phyloP scores from a whole-genome alignment of 805 yeast genomes.

The Candida golubevii region DNA sequence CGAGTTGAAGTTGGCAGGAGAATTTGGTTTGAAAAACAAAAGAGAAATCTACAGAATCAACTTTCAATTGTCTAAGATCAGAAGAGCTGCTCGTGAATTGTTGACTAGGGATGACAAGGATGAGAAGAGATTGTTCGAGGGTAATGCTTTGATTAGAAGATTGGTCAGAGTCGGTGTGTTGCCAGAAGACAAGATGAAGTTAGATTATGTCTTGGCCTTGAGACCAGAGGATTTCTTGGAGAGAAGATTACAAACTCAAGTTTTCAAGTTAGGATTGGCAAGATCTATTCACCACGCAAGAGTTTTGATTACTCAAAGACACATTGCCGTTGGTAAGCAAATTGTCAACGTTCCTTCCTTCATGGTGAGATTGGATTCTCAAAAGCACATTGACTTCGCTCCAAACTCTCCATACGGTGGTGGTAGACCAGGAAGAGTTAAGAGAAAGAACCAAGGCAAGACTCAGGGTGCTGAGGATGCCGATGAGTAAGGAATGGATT shows the following conservation, averaged over 20 bases:
- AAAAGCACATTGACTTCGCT: slow-evolving; percentile 99
- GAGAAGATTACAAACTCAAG: slow-evolving; percentile 99
- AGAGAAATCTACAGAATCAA: slow-evolving; percentile 99
- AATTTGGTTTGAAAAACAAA: slow-evolving; percentile 99
- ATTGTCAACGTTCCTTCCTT: slow-evolving; percentile 97
- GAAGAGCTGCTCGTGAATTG: slow-evolving; percentile 99
- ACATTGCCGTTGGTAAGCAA: slow-evolving; percentile 99
- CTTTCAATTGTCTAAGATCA: slow-evolving; percentile 97
- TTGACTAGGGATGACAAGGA: slow-evolving; percentile 99
- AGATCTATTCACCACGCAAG: slow-evolving; percentile 99
- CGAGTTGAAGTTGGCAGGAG: slow-evolving; percentile 99
- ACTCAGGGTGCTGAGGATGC: slow-evolving; percentile 60
- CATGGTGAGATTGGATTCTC: slow-evolving; percentile 99
- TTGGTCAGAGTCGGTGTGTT: slow-evolving; percentile 97
- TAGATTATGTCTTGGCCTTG: slow-evolving; percentile 99
- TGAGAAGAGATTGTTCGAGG: slow-evolving; percentile 99
- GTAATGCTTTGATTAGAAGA: slow-evolving; percentile 99
- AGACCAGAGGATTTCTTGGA: slow-evolving; percentile 98
- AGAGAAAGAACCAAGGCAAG: slow-evolving; percentile 77
- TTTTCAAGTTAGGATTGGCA: slow-evolving; percentile 98
- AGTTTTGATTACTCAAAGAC: slow-evolving; percentile 97
- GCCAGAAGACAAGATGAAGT: slow-evolving; percentile 98
- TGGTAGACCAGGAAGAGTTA: slow-evolving; percentile 99
- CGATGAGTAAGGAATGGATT: slow-evolving; percentile 56
- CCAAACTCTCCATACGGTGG: slow-evolving; percentile 99